These are phyloP conservation scores for Thamnidium elegans DNA, from an alignment of 192 early-diverging fungal species.

Conservation along the genomic window DNA sequence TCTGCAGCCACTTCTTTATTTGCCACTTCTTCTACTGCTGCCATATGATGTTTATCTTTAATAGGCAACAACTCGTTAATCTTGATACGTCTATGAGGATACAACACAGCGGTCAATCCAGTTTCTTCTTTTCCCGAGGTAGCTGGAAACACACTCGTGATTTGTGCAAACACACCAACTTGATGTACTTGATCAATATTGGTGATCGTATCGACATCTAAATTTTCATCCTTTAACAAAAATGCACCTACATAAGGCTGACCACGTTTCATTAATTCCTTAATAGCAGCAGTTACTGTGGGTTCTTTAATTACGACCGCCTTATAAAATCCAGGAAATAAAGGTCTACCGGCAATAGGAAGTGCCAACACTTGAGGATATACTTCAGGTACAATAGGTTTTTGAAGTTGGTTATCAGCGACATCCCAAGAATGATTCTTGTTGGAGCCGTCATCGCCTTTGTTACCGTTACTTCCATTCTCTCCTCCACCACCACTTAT, in stretches of 20 bases:
- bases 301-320: conserved; percentile 96
- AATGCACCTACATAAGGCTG: conserved; percentile 98
- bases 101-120: conserved; percentile 88
- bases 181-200: conserved; percentile 75
- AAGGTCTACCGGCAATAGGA: conserved; percentile 86
- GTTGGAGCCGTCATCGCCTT: conserved; percentile 27
- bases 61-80: conserved; percentile 65
- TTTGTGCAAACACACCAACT: conserved; percentile 96
- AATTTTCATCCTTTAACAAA: conserved; percentile 86
- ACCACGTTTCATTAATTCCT: conserved; percentile 84
- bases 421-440: conserved; percentile 38
- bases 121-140: conserved; percentile 59
- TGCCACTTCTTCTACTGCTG: conserved; percentile 18
- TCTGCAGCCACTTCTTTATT: not conserved
- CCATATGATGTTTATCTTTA: conserved; percentile 24
- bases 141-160: conserved; percentile 92
- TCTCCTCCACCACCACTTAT: conserved; percentile 7
- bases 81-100: conserved; percentile 89
- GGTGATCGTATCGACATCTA: conserved; percentile 81
- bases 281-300: conserved; percentile 85
- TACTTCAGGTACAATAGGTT: conserved; percentile 82
- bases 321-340: conserved; percentile 99
- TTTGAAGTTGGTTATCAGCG: conserved; percentile 64
- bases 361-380: conserved; percentile 94
- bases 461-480: conserved; percentile 5